Percentiles rank a stretch among this genome's conserved stretches.
These are phyloP conservation scores for Chrysoporthe deuterocubensis DNA, from an alignment of 2,329 filamentous ascomycete species.

Conservation along the genomic window DNA sequence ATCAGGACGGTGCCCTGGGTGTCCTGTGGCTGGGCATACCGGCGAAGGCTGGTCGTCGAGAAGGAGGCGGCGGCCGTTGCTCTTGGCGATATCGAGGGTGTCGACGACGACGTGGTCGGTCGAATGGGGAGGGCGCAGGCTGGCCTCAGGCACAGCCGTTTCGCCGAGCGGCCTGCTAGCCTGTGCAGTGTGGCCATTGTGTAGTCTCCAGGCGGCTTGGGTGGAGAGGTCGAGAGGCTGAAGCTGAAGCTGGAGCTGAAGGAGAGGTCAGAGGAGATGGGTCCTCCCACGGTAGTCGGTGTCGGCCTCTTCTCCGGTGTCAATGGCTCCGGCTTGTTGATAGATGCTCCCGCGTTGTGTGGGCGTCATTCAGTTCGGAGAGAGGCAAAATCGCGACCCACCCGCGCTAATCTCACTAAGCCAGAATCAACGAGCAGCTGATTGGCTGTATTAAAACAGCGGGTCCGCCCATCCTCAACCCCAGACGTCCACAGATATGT, in stretches of 20 bases:
- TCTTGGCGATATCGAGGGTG: slow-evolving; percentile 30
- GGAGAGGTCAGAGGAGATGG: slow-evolving; percentile 26
- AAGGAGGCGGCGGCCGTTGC: slow-evolving; percentile 49
- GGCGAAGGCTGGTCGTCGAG: slow-evolving; percentile 66
- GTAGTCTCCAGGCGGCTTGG: slow-evolving; percentile 32
- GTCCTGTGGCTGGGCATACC: slow-evolving; percentile 61
- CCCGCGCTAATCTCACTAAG: slow-evolving; percentile 15
- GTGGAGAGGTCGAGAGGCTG: slow-evolving; percentile 34
- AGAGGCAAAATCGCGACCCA: slow-evolving; percentile 17
- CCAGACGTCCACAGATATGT: not conserved
- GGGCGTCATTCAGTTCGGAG: slow-evolving; percentile 22
- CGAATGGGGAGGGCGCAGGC: slow-evolving; percentile 33
- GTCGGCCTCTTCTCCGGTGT: slow-evolving; percentile 37
- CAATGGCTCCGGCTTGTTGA: slow-evolving; percentile 34
- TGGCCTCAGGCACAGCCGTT: slow-evolving; percentile 64
- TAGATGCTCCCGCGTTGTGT: slow-evolving; percentile 15
- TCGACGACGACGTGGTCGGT: slow-evolving; percentile 32
- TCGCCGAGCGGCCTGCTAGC: slow-evolving; percentile 72
- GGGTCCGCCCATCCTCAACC: not conserved
- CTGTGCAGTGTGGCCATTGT: slow-evolving; percentile 75
- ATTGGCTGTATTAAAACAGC: not conserved
- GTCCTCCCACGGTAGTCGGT: slow-evolving; percentile 31
- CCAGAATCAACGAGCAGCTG: slow-evolving; percentile 5
- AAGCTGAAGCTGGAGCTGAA: slow-evolving; percentile 18
- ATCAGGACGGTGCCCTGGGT: slow-evolving; percentile 65